phyloP scores from a whole-genome alignment of 345 rosid species.

The Stellera chamaejasme region DNA sequence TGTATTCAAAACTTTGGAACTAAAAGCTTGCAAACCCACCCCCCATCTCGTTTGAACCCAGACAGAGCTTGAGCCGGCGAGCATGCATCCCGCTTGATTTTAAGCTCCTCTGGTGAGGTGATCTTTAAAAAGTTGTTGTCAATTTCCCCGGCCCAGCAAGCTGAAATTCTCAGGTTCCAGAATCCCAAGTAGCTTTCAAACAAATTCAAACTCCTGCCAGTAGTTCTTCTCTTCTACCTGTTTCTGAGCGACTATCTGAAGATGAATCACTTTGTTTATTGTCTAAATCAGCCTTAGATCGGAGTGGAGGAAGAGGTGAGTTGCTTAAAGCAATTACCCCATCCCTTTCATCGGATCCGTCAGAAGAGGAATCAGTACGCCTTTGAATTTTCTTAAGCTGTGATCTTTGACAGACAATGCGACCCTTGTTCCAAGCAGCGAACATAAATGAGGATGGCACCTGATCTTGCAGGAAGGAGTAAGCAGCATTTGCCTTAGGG shows the following conservation, averaged over 20 bases:
- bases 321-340: constrained; percentile 42
- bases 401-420: constrained; percentile 75
- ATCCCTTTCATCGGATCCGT: constrained; percentile 25
- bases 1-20: too few relatives aligned
- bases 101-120: too few relatives aligned
- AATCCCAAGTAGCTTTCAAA: too few relatives aligned
- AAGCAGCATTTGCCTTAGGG: constrained; percentile 61
- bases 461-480: constrained; percentile 55
- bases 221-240: constrained; percentile 38
- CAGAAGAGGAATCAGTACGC: constrained; percentile 35
- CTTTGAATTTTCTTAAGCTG: constrained; percentile 64
- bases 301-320: constrained; percentile 34
- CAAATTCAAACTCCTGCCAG: constrained; percentile 36
- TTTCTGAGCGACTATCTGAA: constrained; percentile 25
- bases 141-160: too few relatives aligned
- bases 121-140: too few relatives aligned
- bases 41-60: too few relatives aligned
- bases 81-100: too few relatives aligned
- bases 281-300: constrained; percentile 22
- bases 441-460: constrained; percentile 57
- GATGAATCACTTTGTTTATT: constrained; percentile 15
- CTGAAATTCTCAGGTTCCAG: too few relatives aligned
- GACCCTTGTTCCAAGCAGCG: constrained; percentile 80
- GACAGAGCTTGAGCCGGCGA: too few relatives aligned
- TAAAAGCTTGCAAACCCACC: too few relatives aligned